Conservation (phyloP, 768 basidiomycete species). For the Suillus occidentalis region DNA sequence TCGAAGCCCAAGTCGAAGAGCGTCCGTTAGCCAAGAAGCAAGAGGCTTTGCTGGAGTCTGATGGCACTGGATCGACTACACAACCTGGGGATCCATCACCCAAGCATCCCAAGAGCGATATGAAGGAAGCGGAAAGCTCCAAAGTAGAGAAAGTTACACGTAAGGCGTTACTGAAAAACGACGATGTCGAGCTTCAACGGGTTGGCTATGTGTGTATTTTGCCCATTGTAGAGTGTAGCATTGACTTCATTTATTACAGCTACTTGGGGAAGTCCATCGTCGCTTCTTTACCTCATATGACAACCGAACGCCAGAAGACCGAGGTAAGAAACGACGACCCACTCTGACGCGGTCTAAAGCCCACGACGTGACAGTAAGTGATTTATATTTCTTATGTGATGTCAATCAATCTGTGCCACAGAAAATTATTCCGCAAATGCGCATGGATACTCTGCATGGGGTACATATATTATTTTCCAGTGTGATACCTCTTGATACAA, state of each 20-base stretch:
- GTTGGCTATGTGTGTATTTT: slow-evolving; percentile 61
- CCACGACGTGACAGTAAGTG: slow-evolving; percentile 81
- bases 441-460: slow-evolving; percentile 72
- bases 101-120: slow-evolving; percentile 15
- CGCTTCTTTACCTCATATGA: slow-evolving; percentile 76
- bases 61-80: slow-evolving; percentile 18
- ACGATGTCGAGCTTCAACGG: slow-evolving; percentile 80
- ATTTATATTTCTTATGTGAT: slow-evolving; percentile 2
- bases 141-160: slow-evolving; percentile 47
- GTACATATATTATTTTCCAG: slow-evolving; percentile 90
- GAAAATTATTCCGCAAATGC: slow-evolving; percentile 84
- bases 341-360: slow-evolving; percentile 30
- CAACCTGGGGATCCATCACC: slow-evolving; percentile 5
- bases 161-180: slow-evolving; percentile 83
- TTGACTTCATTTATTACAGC: slow-evolving; percentile 40
- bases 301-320: slow-evolving; percentile 28
- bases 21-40: slow-evolving; percentile 88
- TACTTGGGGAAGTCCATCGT: slow-evolving; percentile 78
- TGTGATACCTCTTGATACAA: slow-evolving; percentile 87
- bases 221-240: background rate
- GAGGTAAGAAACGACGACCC: slow-evolving; percentile 29
- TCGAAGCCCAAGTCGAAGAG: slow-evolving; percentile 84
- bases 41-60: slow-evolving; percentile 63
- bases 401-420: slow-evolving; percentile 29
- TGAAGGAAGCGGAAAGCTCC: slow-evolving; percentile 22